phyloP scores from a whole-genome alignment of 23 red algal genomes.

The Gracilaria caudata region DNA sequence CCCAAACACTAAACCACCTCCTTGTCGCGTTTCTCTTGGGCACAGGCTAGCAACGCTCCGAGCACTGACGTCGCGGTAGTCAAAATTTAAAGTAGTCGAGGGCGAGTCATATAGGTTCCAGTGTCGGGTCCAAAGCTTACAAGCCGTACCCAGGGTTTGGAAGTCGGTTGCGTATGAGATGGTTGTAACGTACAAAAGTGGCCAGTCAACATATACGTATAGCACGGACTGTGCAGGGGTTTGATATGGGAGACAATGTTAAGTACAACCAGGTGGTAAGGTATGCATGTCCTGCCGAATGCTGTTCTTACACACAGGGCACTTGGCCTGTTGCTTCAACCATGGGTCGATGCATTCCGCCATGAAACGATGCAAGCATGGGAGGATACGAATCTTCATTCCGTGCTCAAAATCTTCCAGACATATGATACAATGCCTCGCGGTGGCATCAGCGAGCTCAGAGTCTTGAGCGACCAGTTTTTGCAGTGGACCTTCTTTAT shows the following conservation, averaged over 20 bases:
- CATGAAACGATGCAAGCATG: slow-evolving; percentile 96
- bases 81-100: slow-evolving; percentile 17
- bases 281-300: slow-evolving; percentile 53
- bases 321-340: slow-evolving; percentile 83
- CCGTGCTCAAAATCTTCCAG: slow-evolving; percentile 84
- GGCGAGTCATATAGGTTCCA: neutral
- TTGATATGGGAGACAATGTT: neutral
- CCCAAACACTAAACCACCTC: slow-evolving; percentile 7
- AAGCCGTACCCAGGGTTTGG: neutral
- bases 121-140: neutral
- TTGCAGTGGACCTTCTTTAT: neutral
- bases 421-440: slow-evolving; percentile 80
- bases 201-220: neutral
- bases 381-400: slow-evolving; percentile 88
- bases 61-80: neutral
- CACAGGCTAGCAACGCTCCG: neutral
- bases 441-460: slow-evolving; percentile 34
- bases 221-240: neutral
- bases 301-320: slow-evolving; percentile 87
- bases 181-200: slow-evolving; percentile 16
- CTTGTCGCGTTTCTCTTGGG: neutral
- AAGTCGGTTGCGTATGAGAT: neutral
- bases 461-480: slow-evolving; percentile 16
- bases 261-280: slow-evolving; percentile 58
- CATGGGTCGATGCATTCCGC: slow-evolving; percentile 89